These are phyloP conservation scores for Micractinium sp. DNA, from an alignment of 139 green algal genomes.

Conservation along the genomic window DNA sequence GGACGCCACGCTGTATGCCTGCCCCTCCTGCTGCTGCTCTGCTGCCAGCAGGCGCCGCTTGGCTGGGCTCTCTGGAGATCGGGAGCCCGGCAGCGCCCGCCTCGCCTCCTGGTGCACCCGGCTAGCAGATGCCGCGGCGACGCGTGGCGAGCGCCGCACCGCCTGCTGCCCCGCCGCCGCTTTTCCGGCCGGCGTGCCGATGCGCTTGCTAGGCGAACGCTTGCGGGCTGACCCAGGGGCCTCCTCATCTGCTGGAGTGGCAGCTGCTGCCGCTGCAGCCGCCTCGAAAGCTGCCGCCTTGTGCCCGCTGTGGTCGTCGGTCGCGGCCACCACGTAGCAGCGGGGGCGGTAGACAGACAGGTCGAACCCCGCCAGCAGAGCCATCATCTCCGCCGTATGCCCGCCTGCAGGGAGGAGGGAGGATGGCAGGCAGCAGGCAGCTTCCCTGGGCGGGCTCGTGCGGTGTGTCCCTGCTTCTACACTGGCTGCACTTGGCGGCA, in stretches of 20 bases:
- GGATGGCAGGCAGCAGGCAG: not conserved
- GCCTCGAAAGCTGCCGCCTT: slow-evolving; percentile 64
- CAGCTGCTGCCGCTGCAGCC: not conserved
- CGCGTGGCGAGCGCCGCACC: slow-evolving; percentile 8
- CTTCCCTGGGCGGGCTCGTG: too few species aligned
- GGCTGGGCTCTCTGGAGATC: slow-evolving; percentile 18
- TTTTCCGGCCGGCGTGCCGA: not conserved
- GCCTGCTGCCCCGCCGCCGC: not conserved
- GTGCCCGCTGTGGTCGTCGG: slow-evolving; percentile 69
- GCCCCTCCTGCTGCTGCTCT: not conserved
- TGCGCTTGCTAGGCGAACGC: not conserved
- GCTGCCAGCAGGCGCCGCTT: not conserved
- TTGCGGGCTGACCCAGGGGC: not conserved
- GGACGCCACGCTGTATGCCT: not conserved
- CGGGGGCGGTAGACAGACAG: slow-evolving; percentile 65
- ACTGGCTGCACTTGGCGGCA: too few species aligned
- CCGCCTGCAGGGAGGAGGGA: slow-evolving; percentile 65
- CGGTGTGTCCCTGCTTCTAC: too few species aligned
- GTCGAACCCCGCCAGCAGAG: slow-evolving; percentile 67
- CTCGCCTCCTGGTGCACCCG: not conserved
- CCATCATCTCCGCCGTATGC: slow-evolving; percentile 94
- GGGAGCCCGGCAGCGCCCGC: not conserved
- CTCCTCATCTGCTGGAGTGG: not conserved
- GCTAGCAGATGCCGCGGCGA: not conserved
- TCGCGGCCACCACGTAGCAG: slow-evolving; percentile 78